phyloP scores from a whole-genome alignment of 176 grass and related monocot genomes.

The Melocanna baccifera region DNA sequence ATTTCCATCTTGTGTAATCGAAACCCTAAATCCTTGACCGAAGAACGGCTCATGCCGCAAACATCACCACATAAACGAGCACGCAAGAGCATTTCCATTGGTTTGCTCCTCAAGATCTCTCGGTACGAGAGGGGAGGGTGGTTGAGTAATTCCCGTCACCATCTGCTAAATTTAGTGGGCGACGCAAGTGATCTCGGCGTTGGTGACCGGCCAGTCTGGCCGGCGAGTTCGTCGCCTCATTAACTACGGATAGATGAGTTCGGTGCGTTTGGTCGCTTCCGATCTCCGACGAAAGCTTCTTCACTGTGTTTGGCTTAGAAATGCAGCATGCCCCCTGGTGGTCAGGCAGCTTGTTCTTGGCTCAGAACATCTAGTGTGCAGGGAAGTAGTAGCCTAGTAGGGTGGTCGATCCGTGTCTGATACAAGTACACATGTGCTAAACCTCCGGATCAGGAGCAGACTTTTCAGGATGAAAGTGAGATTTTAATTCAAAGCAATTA shows the following conservation, averaged over 20 bases:
- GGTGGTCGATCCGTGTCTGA: slow-evolving; percentile 23
- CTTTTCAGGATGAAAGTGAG: not conserved
- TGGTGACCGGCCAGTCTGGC: slow-evolving; percentile 15
- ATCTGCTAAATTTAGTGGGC: not conserved
- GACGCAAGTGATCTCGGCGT: slow-evolving; percentile 13
- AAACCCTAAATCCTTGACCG: no score
- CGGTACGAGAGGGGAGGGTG: not conserved
- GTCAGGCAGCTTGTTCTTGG: slow-evolving; percentile 2
- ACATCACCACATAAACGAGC: not conserved
- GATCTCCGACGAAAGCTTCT: not conserved
- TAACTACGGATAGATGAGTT: not conserved
- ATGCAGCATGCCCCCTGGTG: slow-evolving; percentile 18
- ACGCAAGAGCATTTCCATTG: not conserved
- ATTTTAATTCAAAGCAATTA: not conserved
- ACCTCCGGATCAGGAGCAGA: not conserved
- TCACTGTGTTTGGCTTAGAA: not conserved
- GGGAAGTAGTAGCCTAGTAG: not conserved
- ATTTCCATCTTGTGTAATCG: not conserved
- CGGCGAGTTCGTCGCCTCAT: slow-evolving; percentile 18
- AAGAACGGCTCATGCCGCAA: not conserved
- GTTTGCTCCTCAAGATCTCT: not conserved
- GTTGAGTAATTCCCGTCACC: slow-evolving; percentile 12
- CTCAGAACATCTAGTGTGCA: not conserved
- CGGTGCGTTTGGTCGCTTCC: slow-evolving; percentile 8
- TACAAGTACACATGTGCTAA: not conserved